phyloP scores from a whole-genome alignment of 805 yeast genomes.

The Priceomyces haplophilus region DNA sequence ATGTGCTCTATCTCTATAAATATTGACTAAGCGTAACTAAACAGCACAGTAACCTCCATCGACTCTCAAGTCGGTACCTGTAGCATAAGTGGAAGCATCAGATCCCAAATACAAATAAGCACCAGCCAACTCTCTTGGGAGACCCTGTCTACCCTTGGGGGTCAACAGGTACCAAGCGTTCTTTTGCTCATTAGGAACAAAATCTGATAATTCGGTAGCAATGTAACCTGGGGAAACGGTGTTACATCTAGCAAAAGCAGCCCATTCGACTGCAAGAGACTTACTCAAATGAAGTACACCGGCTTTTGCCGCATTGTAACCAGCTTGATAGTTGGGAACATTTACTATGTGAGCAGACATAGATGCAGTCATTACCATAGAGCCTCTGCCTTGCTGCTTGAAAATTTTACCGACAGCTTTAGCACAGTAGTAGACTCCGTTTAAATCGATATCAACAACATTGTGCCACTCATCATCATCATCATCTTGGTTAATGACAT shows the following conservation, averaged over 20 bases:
- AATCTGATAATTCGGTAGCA: slow-evolving; percentile 58
- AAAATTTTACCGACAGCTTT: slow-evolving; percentile 71
- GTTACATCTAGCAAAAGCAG: slow-evolving; percentile 79
- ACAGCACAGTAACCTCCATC: slow-evolving; percentile 75
- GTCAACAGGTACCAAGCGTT: slow-evolving; percentile 39
- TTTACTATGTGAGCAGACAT: slow-evolving; percentile 88
- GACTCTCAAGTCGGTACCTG: slow-evolving; percentile 72
- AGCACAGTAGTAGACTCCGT: slow-evolving; percentile 79
- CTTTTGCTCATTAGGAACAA: slow-evolving; percentile 35
- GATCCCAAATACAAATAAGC: slow-evolving; percentile 78
- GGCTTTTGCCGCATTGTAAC: slow-evolving; percentile 85
- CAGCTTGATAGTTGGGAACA: slow-evolving; percentile 82
- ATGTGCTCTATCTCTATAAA: not conserved
- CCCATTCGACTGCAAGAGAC: slow-evolving; percentile 85
- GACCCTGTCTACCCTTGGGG: slow-evolving; percentile 77
- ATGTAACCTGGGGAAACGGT: slow-evolving; percentile 86
- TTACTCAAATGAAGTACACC: slow-evolving; percentile 72
- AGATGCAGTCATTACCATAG: slow-evolving; percentile 80
- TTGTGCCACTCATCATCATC: slow-evolving; percentile 61
- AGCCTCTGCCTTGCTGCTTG: slow-evolving; percentile 70
- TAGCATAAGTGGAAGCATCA: slow-evolving; percentile 75
- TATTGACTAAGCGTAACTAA: slow-evolving; percentile 17
- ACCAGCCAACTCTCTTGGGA: slow-evolving; percentile 72
- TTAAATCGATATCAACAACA: slow-evolving; percentile 70
- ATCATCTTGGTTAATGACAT: slow-evolving; percentile 37